Percentiles rank a stretch among this genome's conserved stretches.
These are phyloP conservation scores for Aspergillus sp. DNA, from an alignment of 2,329 filamentous ascomycete genomes.

Conservation along the genomic window DNA sequence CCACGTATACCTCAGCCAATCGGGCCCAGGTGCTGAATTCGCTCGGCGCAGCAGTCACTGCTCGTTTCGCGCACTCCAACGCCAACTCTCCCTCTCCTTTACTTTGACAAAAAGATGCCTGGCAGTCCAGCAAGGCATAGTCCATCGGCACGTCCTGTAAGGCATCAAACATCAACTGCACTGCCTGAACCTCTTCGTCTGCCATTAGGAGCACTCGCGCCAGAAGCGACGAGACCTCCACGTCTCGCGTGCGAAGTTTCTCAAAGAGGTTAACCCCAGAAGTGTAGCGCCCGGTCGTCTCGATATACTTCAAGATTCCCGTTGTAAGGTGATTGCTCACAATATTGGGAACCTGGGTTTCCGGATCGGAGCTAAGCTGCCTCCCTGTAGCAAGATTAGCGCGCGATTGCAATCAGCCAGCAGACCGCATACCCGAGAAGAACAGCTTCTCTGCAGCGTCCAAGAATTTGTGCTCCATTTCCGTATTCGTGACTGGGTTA, in stretches of 20 bases:
- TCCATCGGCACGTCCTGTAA: conserved; percentile 93
- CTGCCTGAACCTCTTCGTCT: conserved; percentile 93
- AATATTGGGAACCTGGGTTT: conserved; percentile 93
- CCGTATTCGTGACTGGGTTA: conserved; percentile 96
- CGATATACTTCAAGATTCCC: conserved; percentile 89
- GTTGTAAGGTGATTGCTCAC: conserved; percentile 92
- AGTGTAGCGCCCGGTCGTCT: conserved; percentile 85
- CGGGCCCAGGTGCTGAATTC: conserved; percentile 97
- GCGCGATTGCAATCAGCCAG: neutral
- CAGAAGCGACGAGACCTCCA: conserved; percentile 87
- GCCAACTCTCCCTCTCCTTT: conserved; percentile 85
- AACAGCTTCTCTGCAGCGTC: conserved; percentile 91
- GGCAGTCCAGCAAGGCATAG: conserved; percentile 89
- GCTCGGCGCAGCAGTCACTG: conserved; percentile 88
- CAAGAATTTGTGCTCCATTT: conserved; percentile 91
- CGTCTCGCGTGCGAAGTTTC: conserved; percentile 80
- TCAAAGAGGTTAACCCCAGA: conserved; percentile 97
- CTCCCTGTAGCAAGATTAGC: conserved; percentile 52
- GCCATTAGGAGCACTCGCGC: conserved; percentile 88
- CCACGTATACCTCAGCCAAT: conserved; percentile 85
- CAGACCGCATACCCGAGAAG: conserved; percentile 60
- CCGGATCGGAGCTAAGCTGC: conserved; percentile 91
- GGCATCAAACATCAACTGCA: conserved; percentile 77
- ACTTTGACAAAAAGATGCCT: conserved; percentile 80
- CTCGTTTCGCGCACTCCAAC: conserved; percentile 84